Evolutionary conservation across 306 rosid genomes (phyloP), one percentile per base, ranked within the genome.

Genomic region (Gynostemma pentaphyllum): DNA sequence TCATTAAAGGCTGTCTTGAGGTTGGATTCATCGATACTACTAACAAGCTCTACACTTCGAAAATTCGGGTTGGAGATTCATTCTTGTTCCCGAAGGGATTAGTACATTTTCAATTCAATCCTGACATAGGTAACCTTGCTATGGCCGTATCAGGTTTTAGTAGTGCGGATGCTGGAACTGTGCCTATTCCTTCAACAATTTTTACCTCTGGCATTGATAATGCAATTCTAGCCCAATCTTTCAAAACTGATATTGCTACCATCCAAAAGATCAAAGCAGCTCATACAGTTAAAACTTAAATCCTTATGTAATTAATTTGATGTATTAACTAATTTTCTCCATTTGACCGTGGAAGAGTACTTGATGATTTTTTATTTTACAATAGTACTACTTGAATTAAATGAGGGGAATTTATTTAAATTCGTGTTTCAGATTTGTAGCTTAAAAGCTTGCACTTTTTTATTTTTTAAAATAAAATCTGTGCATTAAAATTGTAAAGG

Each of bases 81-180:
- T 79, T 75, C 39, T 27, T 75, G 37, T 79, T 79, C 24, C 80
- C 80, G 0, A 69, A 69, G 28, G 80, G 76, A 1, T 18, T 79
- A 45, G 52, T 79, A 7, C 74, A 79, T 55, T 75, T 69, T 49
- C 78, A 72, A 72, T 57, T 64, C 32, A 79, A 79, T 26, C 12
- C 28, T 3, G 29, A 36, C 10, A 18, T 28, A 2, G 2, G 46
- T 14, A 24, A 54, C 18, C 65, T 45, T 7, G 80, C 77, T 46
- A 32, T 34, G 12, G 83, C 77, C 15, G 12, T 72, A 13, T 45
- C 70, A 7, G 75, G 72, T 10, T 79, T 75, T 29, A 73, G 66
- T 14, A 79, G 80, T 69, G 80, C 80, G 19, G 70, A 75, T 63
- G 80, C 75, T 9, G 73, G 75, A 16, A 64, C 67, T 5, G 78